Evolutionary conservation across 257 asterid genomes (phyloP).

Genomic region (Salvia splendens): DNA sequence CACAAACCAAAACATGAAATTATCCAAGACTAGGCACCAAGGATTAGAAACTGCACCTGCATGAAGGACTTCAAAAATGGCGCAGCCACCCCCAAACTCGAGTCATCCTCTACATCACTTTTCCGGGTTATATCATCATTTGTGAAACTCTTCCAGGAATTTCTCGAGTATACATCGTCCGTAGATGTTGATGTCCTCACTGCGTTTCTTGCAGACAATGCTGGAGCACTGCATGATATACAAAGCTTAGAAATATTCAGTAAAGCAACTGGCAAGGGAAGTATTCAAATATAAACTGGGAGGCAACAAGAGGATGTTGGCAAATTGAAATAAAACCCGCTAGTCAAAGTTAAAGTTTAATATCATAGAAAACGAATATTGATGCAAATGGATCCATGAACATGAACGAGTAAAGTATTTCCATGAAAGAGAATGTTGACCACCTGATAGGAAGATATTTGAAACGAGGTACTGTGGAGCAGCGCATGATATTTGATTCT

Average conservation of each 20-base stretch:
- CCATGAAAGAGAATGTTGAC: constrained; percentile 29
- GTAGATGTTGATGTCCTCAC: constrained; percentile 63
- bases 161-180: constrained; percentile 79
- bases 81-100: constrained; percentile 86
- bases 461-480: constrained; percentile 96
- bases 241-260: constrained; percentile 27
- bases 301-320: constrained; percentile 4
- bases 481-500: constrained; percentile 91
- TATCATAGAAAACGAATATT: neutral
- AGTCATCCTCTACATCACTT: constrained; percentile 66
- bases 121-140: constrained; percentile 67
- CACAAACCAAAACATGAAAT: constrained; percentile 6
- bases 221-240: constrained; percentile 75
- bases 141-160: constrained; percentile 73
- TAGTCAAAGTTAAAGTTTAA: neutral
- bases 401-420: constrained; percentile 7
- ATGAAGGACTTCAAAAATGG: constrained; percentile 94
- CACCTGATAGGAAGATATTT: constrained; percentile 99
- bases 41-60: constrained; percentile 63
- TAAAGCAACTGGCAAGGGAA: constrained; percentile 23
- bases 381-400: constrained; percentile 19
- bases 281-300: constrained; percentile 7
- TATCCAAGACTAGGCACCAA: constrained; percentile 5
- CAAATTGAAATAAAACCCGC: neutral
- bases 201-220: constrained; percentile 69